Conservation (phyloP, 1,284 basidiomycete genomes). For the Puccinia sorghi region DNA sequence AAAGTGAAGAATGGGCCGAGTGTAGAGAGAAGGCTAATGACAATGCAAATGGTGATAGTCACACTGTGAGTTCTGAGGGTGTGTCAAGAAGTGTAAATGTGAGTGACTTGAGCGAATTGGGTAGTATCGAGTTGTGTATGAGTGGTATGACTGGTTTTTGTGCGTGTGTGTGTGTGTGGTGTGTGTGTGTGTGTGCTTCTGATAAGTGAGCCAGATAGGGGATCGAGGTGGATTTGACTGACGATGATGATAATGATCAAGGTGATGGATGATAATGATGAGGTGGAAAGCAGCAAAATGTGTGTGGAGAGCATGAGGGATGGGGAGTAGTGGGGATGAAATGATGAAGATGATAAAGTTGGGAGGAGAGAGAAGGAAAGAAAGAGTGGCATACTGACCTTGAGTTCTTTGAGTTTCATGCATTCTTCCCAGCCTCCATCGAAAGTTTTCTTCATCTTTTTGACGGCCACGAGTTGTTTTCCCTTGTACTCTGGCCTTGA, state of each 20-base stretch:
- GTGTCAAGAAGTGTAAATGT: slow-evolving; percentile 14
- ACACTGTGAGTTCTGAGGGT: slow-evolving; percentile 13
- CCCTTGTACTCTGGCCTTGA: slow-evolving; percentile 91
- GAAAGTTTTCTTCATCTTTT: slow-evolving; percentile 97
- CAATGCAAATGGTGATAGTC: neutral
- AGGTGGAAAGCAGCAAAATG: neutral
- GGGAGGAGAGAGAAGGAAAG: neutral
- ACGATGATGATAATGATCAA: neutral
- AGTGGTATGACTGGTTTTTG: slow-evolving; percentile 8
- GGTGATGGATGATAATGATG: neutral
- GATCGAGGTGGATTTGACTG: neutral
- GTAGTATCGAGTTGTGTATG: neutral
- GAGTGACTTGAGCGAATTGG: neutral
- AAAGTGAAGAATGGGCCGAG: neutral
- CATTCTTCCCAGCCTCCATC: slow-evolving; percentile 97
- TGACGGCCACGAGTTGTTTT: slow-evolving; percentile 93
- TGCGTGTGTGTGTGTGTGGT: neutral
- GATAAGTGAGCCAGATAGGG: neutral
- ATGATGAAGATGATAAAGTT: neutral
- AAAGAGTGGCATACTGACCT: slow-evolving; percentile 66
- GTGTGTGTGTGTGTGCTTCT: neutral
- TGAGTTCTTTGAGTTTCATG: slow-evolving; percentile 89
- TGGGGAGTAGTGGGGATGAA: neutral
- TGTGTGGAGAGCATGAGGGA: slow-evolving; percentile 6
- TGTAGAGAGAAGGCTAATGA: neutral